Base-by-base conservation (phyloP, 2,329 filamentous ascomycete species). In the Fusarium sp. region DNA sequence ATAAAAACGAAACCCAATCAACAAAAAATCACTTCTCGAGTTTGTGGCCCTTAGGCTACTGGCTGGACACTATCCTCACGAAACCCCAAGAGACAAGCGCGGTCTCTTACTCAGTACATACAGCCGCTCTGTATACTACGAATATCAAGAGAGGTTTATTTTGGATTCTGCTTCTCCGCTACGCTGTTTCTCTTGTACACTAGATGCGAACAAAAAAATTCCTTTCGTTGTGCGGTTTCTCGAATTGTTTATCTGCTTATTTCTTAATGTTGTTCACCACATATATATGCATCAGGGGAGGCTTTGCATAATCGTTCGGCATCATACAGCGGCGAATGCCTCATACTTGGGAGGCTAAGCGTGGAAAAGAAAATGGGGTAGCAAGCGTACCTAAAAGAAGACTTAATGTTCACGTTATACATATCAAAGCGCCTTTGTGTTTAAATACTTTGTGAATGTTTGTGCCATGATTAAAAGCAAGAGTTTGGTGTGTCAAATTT, bases 71-170 rank as follows among this genome's bases (percentile, higher is more conserved):
- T 70, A 60, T 51, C 70, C 58, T 61, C 58, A 68, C 30, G 27
- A 68, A 45, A 18, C 34, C 13, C 47, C 38, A 53, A 44, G 63
- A 61, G 63, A 47, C 49, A 44, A 43, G 29, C 41, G 44, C 43
- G 53, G 57, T 54, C 67, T 66, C 58, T 46, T 20, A 56, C 41
- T 45, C 53, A 65, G 73, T 69, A 73, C 56, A 73, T 71, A 63
- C 69, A 66, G 44, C 69, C 69, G 53, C 65, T 73, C 65, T 70
- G 69, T 73, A 73, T 64, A 72, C 62, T 73, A 74, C 48, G 67
- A 54, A 70, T 57, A 60, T 55, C 54, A 69, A 67, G 70, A 68
- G 70, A 53, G 71, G 58, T 57, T 58, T 62, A 38, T 75, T 75
- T 73, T 75, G 73, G 65, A 73, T 74, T 65, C 54, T 62, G 47